Percentiles rank a stretch among this genome's conserved stretches.
Evolutionary conservation across 768 basidiomycete species (phyloP).

Genomic region (Paxillus ammoniavirescens): DNA sequence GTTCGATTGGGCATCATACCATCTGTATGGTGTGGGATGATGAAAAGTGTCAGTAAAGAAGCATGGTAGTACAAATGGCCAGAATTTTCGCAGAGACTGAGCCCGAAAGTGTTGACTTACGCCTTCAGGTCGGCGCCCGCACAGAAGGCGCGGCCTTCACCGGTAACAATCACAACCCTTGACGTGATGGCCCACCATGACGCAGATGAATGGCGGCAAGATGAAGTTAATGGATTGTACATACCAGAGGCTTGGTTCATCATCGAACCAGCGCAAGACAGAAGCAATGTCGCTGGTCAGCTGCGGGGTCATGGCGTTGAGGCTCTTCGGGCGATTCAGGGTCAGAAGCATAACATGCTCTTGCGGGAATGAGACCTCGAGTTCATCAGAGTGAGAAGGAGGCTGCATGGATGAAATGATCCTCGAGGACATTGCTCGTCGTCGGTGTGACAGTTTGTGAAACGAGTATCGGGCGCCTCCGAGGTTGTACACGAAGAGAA

Average conservation of each 20-base stretch:
- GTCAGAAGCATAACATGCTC: constrained; percentile 54
- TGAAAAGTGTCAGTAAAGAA: not conserved
- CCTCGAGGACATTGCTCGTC: constrained; percentile 1
- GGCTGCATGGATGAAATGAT: not conserved
- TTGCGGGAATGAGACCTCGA: constrained; percentile 41
- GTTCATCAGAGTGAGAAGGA: constrained; percentile 34
- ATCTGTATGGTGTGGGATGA: constrained; percentile 38
- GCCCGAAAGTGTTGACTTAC: constrained; percentile 38
- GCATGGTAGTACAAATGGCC: not conserved
- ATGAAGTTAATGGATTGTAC: constrained; percentile 17
- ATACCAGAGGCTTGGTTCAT: constrained; percentile 70
- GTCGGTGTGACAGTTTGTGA: not conserved
- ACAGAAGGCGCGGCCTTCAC: constrained; percentile 70
- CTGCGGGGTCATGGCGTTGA: constrained; percentile 71
- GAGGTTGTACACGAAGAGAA: too few relatives aligned
- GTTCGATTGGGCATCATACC: constrained; percentile 53
- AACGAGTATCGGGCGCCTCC: too few relatives aligned
- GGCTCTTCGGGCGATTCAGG: constrained; percentile 64
- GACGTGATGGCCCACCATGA: not conserved
- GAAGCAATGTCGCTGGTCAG: constrained; percentile 52
- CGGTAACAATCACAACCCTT: constrained; percentile 77
- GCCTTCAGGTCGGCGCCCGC: constrained; percentile 78
- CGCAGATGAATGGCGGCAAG: not conserved
- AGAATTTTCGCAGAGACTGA: not conserved
- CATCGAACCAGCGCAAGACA: constrained; percentile 72